Conservation (phyloP, 768 basidiomycete genomes). For the Trametes maxima region DNA sequence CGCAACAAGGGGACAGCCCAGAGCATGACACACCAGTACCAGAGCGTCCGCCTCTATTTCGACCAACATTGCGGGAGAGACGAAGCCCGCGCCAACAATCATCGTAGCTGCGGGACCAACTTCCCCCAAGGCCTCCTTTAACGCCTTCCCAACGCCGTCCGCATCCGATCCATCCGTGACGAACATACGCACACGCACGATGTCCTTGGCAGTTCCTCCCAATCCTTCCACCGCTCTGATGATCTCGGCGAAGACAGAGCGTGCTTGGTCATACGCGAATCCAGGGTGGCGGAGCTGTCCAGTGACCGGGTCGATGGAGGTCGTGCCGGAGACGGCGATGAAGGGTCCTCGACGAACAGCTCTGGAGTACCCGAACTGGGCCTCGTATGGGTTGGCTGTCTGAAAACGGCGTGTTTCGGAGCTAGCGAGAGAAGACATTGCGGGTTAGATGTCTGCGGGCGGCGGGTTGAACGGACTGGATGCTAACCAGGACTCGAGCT, state of each 20-base stretch:
- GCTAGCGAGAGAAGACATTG: neutral
- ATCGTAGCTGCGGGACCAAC: slow-evolving; percentile 54
- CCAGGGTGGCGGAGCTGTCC: slow-evolving; percentile 44
- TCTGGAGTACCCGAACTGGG: slow-evolving; percentile 52
- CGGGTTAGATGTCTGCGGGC: neutral
- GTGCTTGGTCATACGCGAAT: slow-evolving; percentile 50
- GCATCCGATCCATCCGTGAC: slow-evolving; percentile 45
- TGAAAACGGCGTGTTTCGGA: slow-evolving; percentile 20
- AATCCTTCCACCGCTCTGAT: slow-evolving; percentile 44
- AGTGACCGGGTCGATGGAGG: slow-evolving; percentile 45
- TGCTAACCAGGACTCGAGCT: no score
- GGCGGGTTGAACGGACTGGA: no score
- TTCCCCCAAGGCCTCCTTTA: slow-evolving; percentile 47
- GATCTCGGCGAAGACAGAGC: slow-evolving; percentile 48
- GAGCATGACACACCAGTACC: slow-evolving; percentile 7
- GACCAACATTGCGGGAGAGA: slow-evolving; percentile 50
- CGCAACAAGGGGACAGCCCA: no score
- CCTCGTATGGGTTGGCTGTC: slow-evolving; percentile 54
- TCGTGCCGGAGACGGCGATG: slow-evolving; percentile 57
- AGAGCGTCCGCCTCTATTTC: slow-evolving; percentile 60
- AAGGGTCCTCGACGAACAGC: slow-evolving; percentile 54
- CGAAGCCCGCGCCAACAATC: slow-evolving; percentile 51
- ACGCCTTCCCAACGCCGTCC: slow-evolving; percentile 35
- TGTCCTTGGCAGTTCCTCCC: slow-evolving; percentile 46
- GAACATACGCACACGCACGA: slow-evolving; percentile 53